These are phyloP conservation scores for Leucaena leucocephala DNA, from an alignment of 306 rosid genomes.

Conservation along the genomic window DNA sequence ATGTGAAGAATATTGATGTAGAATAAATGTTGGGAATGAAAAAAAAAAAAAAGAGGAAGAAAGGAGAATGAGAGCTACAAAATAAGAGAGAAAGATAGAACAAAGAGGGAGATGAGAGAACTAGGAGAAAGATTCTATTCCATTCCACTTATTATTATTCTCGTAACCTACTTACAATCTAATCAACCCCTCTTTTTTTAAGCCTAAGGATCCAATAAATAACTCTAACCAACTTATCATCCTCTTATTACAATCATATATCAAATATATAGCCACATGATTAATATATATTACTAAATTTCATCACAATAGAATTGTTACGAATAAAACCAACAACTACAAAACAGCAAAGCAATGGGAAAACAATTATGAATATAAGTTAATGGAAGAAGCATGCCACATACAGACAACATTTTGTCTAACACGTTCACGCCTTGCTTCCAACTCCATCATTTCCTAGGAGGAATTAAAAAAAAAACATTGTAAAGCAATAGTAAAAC, in stretches of 20 bases:
- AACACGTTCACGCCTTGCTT: constrained; percentile 83
- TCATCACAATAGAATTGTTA: constrained; percentile 27
- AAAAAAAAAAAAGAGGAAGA: neutral
- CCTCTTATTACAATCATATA: neutral
- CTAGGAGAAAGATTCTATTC: neutral
- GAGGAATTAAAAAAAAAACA: constrained; percentile 18
- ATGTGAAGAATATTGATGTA: neutral
- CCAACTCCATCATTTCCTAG: constrained; percentile 84
- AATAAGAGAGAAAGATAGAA: too few relatives aligned
- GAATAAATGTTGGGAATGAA: neutral
- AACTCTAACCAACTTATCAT: neutral
- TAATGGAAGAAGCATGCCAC: constrained; percentile 38
- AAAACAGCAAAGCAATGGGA: constrained; percentile 23
- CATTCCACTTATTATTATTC: neutral
- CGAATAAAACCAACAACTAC: constrained; percentile 16
- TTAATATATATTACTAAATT: neutral
- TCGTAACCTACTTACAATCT: neutral
- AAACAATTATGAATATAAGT: neutral
- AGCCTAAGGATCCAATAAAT: neutral
- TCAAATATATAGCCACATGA: neutral
- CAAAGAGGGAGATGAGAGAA: neutral
- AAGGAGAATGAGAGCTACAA: neutral
- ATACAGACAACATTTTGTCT: constrained; percentile 86
- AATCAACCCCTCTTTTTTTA: neutral
- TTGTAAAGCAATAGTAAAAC: constrained; percentile 30